Evolutionary conservation across 2,329 filamentous ascomycete species (phyloP).

Genomic region (Ceratocystis lukuohia): DNA sequence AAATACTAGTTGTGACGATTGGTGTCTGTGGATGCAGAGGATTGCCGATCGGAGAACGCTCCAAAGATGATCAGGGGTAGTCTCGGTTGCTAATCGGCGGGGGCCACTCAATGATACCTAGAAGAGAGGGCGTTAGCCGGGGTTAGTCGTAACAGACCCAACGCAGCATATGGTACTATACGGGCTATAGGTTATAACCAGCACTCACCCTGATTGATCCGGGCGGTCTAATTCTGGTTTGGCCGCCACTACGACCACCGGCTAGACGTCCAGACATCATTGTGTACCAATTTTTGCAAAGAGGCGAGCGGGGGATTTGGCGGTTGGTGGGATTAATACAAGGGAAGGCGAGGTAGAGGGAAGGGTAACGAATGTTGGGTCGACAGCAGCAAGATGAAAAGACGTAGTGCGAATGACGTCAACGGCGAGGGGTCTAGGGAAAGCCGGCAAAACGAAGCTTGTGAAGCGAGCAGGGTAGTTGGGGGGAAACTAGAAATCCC

Average conservation of each 20-base stretch:
- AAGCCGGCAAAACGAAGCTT: not conserved
- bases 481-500: not conserved
- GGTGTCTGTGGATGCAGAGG: conserved; percentile 79
- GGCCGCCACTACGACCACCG: conserved; percentile 8
- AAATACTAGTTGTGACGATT: conserved; percentile 80
- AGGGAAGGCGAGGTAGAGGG: too few relatives aligned
- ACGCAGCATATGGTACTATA: too few relatives aligned
- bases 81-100: not conserved
- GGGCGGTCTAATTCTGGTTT: conserved; percentile 11
- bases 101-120: conserved; percentile 1
- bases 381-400: too few relatives aligned
- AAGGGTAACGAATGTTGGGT: not conserved
- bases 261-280: conserved; percentile 19
- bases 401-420: not conserved
- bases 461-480: not conserved
- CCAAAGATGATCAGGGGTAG: conserved; percentile 39
- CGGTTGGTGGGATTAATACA: too few relatives aligned
- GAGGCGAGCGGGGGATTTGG: too few relatives aligned
- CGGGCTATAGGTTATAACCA: not conserved
- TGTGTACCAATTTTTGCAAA: not conserved
- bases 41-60: conserved; percentile 61
- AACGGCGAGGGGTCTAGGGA: not conserved
- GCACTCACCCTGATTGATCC: conserved; percentile 14
- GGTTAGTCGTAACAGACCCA: not conserved
- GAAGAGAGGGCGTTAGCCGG: not conserved